These are phyloP conservation scores for Penicillium hordei DNA, from an alignment of 2,329 filamentous ascomycete species.

Conservation along the genomic window DNA sequence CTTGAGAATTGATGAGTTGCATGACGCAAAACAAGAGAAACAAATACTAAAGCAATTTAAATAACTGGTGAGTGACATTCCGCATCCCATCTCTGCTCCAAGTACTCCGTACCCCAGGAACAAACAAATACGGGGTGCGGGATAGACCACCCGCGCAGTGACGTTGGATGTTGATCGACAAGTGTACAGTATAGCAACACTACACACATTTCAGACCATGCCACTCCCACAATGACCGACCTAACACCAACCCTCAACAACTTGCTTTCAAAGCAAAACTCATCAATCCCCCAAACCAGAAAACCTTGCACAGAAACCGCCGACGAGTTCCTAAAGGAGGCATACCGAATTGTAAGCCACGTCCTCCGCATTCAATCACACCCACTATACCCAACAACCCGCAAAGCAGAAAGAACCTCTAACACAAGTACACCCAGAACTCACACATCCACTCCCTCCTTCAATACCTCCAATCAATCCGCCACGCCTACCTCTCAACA, in stretches of 20 bases:
- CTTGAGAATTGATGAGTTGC: neutral
- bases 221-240: conserved; percentile 39
- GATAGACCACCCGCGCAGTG: conserved; percentile 15
- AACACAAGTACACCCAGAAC: conserved; percentile 57
- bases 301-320: conserved; percentile 46
- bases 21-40: neutral
- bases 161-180: conserved; percentile 16
- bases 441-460: conserved; percentile 79
- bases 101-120: neutral
- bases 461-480: conserved; percentile 75
- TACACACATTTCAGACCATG: conserved; percentile 11
- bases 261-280: conserved; percentile 34
- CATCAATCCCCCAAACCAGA: conserved; percentile 30
- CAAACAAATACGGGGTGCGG: neutral
- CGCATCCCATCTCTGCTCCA: neutral
- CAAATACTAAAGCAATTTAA: neutral
- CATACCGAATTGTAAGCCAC: conserved; percentile 74
- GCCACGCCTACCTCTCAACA: conserved; percentile 87
- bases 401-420: neutral
- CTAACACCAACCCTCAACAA: conserved; percentile 40
- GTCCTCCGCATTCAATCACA: conserved; percentile 1
- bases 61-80: neutral
- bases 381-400: neutral
- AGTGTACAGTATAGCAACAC: conserved; percentile 2
- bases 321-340: conserved; percentile 89